Percentiles rank a stretch among this genome's conserved stretches.
These are phyloP conservation scores for Cladosporium sp. DNA, from an alignment of 2,329 filamentous ascomycete genomes.

Conservation along the genomic window DNA sequence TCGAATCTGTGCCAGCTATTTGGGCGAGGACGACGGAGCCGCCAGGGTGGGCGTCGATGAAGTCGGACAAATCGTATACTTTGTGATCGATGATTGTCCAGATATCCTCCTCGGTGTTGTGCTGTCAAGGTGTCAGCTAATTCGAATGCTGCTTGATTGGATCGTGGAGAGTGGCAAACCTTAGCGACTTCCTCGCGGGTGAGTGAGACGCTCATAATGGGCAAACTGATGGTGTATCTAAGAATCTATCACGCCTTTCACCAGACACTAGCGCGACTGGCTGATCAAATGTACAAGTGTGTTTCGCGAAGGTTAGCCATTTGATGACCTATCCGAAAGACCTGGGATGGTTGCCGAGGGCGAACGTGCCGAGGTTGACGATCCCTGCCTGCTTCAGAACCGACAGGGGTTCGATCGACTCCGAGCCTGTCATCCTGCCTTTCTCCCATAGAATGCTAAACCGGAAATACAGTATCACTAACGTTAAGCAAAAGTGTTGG, in stretches of 20 bases:
- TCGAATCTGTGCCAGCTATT: slow-evolving; percentile 75
- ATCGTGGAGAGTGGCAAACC: slow-evolving; percentile 5
- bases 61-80: slow-evolving; percentile 82
- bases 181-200: slow-evolving; percentile 26
- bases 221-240: background rate
- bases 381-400: too few species aligned
- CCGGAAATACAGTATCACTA: too few species aligned
- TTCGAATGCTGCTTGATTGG: background rate
- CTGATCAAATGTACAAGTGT: background rate
- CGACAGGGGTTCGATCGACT: too few species aligned
- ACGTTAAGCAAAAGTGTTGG: too few species aligned
- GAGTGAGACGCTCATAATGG: background rate
- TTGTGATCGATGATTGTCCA: slow-evolving; percentile 83
- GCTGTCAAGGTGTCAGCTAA: slow-evolving; percentile 33
- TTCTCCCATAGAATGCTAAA: too few species aligned
- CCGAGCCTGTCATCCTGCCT: too few species aligned
- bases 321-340: slow-evolving; percentile 6
- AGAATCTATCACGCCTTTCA: too few species aligned
- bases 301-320: background rate
- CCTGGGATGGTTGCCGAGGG: slow-evolving; percentile 3
- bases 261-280: too few species aligned
- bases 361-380: slow-evolving; percentile 1
- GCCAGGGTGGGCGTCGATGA: slow-evolving; percentile 77
- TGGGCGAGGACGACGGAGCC: slow-evolving; percentile 74
- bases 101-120: slow-evolving; percentile 67